Evolutionary conservation across 73 alveolate species (phyloP).

Genomic region (Paramecium sexaurelia): DNA sequence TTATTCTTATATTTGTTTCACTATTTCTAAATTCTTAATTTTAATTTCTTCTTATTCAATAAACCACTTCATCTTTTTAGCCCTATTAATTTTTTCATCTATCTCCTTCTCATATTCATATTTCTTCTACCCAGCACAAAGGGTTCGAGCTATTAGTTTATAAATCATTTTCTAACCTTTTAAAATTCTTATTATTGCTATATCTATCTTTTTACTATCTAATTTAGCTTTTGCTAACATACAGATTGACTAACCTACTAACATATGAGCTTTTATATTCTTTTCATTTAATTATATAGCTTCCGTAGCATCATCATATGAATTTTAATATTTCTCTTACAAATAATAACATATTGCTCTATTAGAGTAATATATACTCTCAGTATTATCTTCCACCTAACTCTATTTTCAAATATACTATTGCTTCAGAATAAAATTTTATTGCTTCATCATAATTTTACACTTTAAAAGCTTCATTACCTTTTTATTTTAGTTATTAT

Average conservation of each 20-base stretch:
- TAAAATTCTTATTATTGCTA: background rate
- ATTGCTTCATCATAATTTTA: background rate
- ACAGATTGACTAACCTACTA: background rate
- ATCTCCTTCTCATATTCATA: background rate
- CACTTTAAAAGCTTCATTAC: background rate
- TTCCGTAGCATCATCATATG: background rate
- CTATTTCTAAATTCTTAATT: background rate
- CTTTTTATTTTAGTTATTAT: background rate
- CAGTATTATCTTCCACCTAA: too few species aligned
- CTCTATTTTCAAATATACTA: too few species aligned
- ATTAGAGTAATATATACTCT: too few species aligned
- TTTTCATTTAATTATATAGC: background rate
- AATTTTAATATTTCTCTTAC: too few species aligned
- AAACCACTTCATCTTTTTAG: constrained; percentile 45
- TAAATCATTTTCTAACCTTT: constrained; percentile 37
- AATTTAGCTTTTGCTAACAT: background rate
- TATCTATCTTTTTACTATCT: background rate
- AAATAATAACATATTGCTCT: too few species aligned
- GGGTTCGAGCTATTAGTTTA: background rate
- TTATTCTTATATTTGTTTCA: background rate
- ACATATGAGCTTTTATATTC: constrained; percentile 3
- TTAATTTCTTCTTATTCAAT: background rate
- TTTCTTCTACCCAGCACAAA: constrained; percentile 46
- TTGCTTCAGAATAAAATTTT: too few species aligned
- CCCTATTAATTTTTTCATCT: constrained; percentile 11